Conservation (phyloP, 805 yeast species). For the Metschnikowia lochheadii region DNA sequence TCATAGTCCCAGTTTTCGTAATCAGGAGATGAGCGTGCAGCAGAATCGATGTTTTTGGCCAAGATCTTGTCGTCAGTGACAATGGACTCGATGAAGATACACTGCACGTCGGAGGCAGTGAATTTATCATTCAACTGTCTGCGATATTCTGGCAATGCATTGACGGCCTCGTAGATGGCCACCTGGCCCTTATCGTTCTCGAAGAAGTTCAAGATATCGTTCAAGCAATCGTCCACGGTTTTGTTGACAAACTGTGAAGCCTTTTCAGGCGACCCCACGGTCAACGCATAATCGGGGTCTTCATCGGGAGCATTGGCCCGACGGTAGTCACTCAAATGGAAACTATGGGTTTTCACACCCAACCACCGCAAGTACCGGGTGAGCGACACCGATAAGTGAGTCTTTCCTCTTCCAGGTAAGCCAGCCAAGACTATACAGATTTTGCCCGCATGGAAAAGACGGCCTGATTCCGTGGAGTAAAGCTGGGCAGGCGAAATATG, state of each 20-base stretch:
- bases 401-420: slow-evolving; percentile 93
- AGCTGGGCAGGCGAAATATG: slow-evolving; percentile 88
- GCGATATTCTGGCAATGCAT: slow-evolving; percentile 72
- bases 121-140: slow-evolving; percentile 52
- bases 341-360: slow-evolving; percentile 79
- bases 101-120: slow-evolving; percentile 58
- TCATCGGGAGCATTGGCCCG: slow-evolving; percentile 46
- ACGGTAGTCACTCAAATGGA: slow-evolving; percentile 86
- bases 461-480: slow-evolving; percentile 88
- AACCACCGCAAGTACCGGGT: slow-evolving; percentile 93
- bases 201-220: slow-evolving; percentile 69
- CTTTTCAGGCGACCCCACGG: slow-evolving; percentile 45
- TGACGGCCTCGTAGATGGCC: slow-evolving; percentile 94
- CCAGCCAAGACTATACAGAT: slow-evolving; percentile 87
- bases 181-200: slow-evolving; percentile 82
- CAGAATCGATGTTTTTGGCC: slow-evolving; percentile 66
- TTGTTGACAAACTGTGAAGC: slow-evolving; percentile 44
- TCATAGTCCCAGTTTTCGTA: slow-evolving; percentile 71
- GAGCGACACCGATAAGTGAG: slow-evolving; percentile 85
- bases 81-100: slow-evolving; percentile 82
- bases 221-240: slow-evolving; percentile 59
- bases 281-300: slow-evolving; percentile 63
- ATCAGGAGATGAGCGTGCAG: slow-evolving; percentile 86
- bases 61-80: slow-evolving; percentile 70
- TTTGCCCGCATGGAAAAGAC: slow-evolving; percentile 93